Percentiles rank a stretch among this genome's conserved stretches.
Evolutionary conservation across 106 monocot species (phyloP).

Genomic region (Dendrobium huoshanense): DNA sequence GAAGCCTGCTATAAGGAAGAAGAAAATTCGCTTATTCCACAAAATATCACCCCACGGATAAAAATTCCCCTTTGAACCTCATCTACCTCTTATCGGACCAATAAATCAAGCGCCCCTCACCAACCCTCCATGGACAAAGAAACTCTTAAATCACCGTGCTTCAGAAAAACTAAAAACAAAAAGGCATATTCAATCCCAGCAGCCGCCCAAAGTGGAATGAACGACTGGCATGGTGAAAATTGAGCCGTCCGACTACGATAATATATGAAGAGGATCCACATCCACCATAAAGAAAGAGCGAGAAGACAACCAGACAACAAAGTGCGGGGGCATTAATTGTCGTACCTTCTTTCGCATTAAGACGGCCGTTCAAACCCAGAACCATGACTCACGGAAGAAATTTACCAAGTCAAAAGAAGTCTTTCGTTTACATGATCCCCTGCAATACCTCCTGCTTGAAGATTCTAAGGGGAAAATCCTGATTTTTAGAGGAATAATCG

Average conservation of each 20-base stretch:
- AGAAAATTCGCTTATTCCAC: too few species aligned
- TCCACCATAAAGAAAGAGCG: neutral
- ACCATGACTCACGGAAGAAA: neutral
- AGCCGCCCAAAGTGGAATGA: neutral
- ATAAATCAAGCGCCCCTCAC: too few species aligned
- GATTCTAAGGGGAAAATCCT: too few species aligned
- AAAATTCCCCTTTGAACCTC: neutral
- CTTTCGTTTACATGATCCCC: too few species aligned
- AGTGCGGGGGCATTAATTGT: neutral
- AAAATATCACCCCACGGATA: neutral
- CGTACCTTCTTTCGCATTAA: constrained; percentile 1
- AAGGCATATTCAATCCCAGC: neutral
- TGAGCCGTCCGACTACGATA: neutral
- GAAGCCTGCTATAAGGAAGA: too few species aligned
- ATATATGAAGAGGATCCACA: neutral
- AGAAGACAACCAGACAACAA: neutral
- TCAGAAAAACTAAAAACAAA: too few species aligned
- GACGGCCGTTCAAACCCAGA: constrained; percentile 3
- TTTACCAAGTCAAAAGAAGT: too few species aligned
- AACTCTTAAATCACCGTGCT: too few species aligned
- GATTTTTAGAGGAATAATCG: too few species aligned
- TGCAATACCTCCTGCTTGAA: too few species aligned
- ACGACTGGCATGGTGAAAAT: neutral
- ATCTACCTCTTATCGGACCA: too few species aligned
- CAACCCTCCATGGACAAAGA: too few species aligned